Percentiles rank a stretch among this genome's conserved stretches.
Evolutionary conservation across 1,284 basidiomycete genomes (phyloP).

Genomic region (Psilocybe mexicana): DNA sequence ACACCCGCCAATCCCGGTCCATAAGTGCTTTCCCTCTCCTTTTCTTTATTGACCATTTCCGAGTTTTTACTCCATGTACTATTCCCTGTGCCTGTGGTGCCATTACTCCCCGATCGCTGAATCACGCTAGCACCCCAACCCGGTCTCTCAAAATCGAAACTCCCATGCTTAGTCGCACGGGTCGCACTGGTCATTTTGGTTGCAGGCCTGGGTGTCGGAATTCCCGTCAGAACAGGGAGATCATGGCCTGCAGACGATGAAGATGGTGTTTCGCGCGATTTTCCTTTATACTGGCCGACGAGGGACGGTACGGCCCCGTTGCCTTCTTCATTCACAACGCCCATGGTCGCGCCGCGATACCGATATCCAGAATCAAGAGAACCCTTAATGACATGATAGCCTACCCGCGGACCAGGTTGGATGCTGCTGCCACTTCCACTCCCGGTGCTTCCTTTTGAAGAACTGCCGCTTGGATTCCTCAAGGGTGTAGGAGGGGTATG

Average conservation of each 20-base stretch:
- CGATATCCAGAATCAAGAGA: slow-evolving; percentile 32
- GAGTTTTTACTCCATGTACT: slow-evolving; percentile 13
- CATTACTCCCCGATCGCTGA: slow-evolving; percentile 33
- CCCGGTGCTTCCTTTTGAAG: slow-evolving; percentile 7
- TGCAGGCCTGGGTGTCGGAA: slow-evolving; percentile 7
- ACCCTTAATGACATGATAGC: slow-evolving; percentile 22
- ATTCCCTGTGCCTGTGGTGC: slow-evolving; percentile 27
- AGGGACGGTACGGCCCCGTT: not conserved
- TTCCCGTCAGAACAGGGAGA: not conserved
- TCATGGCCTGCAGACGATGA: slow-evolving; percentile 2
- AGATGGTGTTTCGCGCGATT: slow-evolving; percentile 20
- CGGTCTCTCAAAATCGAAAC: slow-evolving; percentile 74
- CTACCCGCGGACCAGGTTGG: slow-evolving; percentile 11
- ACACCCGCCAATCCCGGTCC: slow-evolving; percentile 43
- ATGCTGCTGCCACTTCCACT: slow-evolving; percentile 7
- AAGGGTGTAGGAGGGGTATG: slow-evolving; percentile 47
- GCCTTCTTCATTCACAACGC: slow-evolving; percentile 33
- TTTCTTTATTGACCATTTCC: slow-evolving; percentile 8
- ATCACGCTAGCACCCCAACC: slow-evolving; percentile 37
- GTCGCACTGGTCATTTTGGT: slow-evolving; percentile 30
- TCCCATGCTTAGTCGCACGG: slow-evolving; percentile 54
- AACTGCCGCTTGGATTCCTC: slow-evolving; percentile 14
- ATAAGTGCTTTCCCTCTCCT: slow-evolving; percentile 33
- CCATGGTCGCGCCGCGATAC: slow-evolving; percentile 29
- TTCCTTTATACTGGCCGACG: slow-evolving; percentile 27